These are phyloP conservation scores for Coemansia sp. DNA, from an alignment of 192 early-diverging fungal species.

Conservation along the genomic window DNA sequence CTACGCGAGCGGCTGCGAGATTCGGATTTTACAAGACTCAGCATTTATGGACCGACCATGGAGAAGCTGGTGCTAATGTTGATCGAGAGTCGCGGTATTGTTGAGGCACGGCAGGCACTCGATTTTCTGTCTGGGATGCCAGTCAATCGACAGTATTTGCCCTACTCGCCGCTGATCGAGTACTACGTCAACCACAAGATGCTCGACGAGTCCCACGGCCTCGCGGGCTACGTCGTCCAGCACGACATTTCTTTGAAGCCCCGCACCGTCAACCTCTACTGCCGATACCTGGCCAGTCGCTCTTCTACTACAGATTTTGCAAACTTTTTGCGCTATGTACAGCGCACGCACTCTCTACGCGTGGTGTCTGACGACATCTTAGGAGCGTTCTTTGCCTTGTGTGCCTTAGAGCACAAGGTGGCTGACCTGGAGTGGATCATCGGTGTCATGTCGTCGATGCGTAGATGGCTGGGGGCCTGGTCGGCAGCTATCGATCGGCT, in stretches of 20 bases:
- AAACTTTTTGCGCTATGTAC: conserved; percentile 50
- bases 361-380: conserved; percentile 19
- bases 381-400: conserved; percentile 19
- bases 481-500: conserved; percentile 18
- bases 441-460: neutral
- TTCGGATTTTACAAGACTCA: conserved; percentile 17
- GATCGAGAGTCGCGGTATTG: conserved; percentile 26
- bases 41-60: conserved; percentile 3
- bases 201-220: conserved; percentile 14
- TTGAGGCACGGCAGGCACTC: conserved; percentile 22
- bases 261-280: conserved; percentile 18
- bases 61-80: conserved; percentile 7
- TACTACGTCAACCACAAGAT: conserved; percentile 31
- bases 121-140: conserved; percentile 29
- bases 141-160: conserved; percentile 14
- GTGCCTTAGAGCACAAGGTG: conserved; percentile 18
- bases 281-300: conserved; percentile 18
- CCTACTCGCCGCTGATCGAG: conserved; percentile 35
- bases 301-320: conserved; percentile 18
- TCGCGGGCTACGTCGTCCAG: conserved; percentile 35
- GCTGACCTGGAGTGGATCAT: conserved; percentile 43
- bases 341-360: conserved; percentile 20
- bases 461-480: conserved; percentile 7
- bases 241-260: conserved; percentile 26
- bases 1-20: conserved; percentile 13